Base-by-base conservation (phyloP, 1,284 basidiomycete species). In the Anthracocystis walkeri region DNA sequence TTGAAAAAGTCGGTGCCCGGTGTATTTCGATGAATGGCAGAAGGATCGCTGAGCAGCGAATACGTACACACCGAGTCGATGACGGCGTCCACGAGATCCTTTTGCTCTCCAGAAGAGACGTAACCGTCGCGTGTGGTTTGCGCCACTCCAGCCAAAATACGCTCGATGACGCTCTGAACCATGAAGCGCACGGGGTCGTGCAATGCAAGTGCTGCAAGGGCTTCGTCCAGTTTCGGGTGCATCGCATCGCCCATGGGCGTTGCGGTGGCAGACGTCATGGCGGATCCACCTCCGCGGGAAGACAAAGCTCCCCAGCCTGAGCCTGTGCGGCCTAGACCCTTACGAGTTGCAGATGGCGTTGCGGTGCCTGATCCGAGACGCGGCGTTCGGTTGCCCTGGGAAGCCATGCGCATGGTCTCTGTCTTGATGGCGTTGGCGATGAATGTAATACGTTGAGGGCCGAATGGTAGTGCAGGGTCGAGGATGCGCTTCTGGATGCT, bases 1-100 rank as follows among this genome's bases (percentile, higher is more conserved):
- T 31, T 41, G 58, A 80, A 81, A 64, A 81, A 81, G 5, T 56
- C 46, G 1, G 72, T 42, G 23, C 61, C 48, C 0, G 79, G 77
- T 14, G 60, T 64, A 14, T 62, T 48, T 20, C 74, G 73, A 20
- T 79, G 68, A 3, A 73, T 57, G 12, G 75, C 71, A 1, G 54
- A 45, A 1, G 72, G 50, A 45, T 72, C 55, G 29, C 55, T 75
- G n/a, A 80, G 65, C 1, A 82, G 62, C 6, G 76, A 73, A 42
- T 82, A 82, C 14, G 78, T 77, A n/a, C 49, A 60, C n/a, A 76
- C 63, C 7, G 75, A 68, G 23, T 82, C 78, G 52, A 82, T 71
- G 55, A 82, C 68, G 5, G 65, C 61, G 21, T 82, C 78, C 2
- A 81, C 65, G 4, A 78, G 44, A 12, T 70, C 58, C 10, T 75